Percentiles rank a stretch among this genome's conserved stretches.
These are phyloP conservation scores for Pleurotus tuoliensis DNA, from an alignment of 768 basidiomycete genomes.

Conservation along the genomic window DNA sequence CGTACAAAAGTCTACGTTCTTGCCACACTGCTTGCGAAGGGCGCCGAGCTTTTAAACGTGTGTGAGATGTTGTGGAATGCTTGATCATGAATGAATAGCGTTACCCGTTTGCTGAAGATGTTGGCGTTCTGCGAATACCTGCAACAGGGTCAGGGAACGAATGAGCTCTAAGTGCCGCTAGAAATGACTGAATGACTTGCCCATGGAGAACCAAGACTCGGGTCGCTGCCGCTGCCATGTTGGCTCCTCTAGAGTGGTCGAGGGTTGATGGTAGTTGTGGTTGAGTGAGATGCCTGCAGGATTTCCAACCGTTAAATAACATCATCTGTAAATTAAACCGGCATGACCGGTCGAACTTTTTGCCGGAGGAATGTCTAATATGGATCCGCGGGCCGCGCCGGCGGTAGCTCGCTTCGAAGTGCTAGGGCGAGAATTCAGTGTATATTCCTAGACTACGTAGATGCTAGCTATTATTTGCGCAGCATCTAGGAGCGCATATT, in stretches of 20 bases:
- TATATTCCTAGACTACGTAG: no score
- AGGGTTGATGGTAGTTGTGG: background rate
- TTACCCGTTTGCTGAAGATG: slow-evolving; percentile 70
- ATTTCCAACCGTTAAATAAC: background rate
- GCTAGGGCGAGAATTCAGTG: no score
- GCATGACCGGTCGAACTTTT: background rate
- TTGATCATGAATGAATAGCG: slow-evolving; percentile 12
- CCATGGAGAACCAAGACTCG: slow-evolving; percentile 14
- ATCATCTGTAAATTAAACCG: background rate
- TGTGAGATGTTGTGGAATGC: no score
- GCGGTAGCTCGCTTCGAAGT: no score
- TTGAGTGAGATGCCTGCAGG: background rate
- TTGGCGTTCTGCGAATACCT: slow-evolving; percentile 72
- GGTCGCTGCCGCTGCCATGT: slow-evolving; percentile 4
- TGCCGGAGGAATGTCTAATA: background rate
- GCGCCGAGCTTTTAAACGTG: slow-evolving; percentile 53
- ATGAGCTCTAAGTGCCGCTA: background rate
- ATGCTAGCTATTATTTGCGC: no score
- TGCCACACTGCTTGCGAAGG: slow-evolving; percentile 63
- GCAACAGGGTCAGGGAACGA: background rate
- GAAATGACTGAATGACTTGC: background rate
- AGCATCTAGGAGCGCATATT: no score
- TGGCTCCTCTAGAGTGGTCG: background rate
- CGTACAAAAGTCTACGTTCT: slow-evolving; percentile 63
- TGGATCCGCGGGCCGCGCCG: no score